Base-by-base conservation (phyloP, 768 basidiomycete species). In the Cyathus striatus region DNA sequence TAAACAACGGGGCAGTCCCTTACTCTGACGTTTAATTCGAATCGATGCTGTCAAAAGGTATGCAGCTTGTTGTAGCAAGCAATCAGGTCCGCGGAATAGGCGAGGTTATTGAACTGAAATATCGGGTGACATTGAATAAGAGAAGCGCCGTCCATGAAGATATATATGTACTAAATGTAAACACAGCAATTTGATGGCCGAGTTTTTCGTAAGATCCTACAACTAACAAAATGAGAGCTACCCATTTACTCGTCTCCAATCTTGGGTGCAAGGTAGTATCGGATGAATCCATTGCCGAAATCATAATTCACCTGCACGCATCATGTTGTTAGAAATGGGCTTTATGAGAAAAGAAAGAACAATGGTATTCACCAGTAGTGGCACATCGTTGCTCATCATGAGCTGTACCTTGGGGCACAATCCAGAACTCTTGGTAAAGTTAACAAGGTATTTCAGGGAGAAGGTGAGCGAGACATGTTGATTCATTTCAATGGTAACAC, bases 191-290 rank as follows among this genome's bases (percentile, higher is more conserved):
- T n/a, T n/a, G n/a, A n/a, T n/a, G n/a, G n/a, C n/a, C n/a, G n/a
- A n/a, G n/a, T n/a, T n/a, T n/a, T n/a, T n/a, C n/a, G n/a, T n/a
- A n/a, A n/a, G n/a, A n/a, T n/a, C n/a, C n/a, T n/a, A n/a, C n/a
- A n/a, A n/a, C n/a, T n/a, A n/a, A n/a, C n/a, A n/a, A n/a, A n/a
- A n/a, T n/a, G n/a, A n/a, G n/a, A n/a, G n/a, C n/a, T n/a, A n/a
- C n/a, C 27, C 23, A 33, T 40, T 45, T 58, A 90, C 44, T 92
- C 89, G 52, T 92, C 89, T 23, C 87, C 86, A 47, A 93, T 93
- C 72, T 97, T 97, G 18, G 94, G 94, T 34, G 94, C 94, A 42
- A 98, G 78, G 73, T 93, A 98, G 74, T 95, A 98, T 48, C 86
- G 79, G 61, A 98, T 90, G 52, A 77, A 73, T 1, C 94, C 94